Base-by-base conservation (phyloP, 148 eudicot species). In the Silene uniflora region DNA sequence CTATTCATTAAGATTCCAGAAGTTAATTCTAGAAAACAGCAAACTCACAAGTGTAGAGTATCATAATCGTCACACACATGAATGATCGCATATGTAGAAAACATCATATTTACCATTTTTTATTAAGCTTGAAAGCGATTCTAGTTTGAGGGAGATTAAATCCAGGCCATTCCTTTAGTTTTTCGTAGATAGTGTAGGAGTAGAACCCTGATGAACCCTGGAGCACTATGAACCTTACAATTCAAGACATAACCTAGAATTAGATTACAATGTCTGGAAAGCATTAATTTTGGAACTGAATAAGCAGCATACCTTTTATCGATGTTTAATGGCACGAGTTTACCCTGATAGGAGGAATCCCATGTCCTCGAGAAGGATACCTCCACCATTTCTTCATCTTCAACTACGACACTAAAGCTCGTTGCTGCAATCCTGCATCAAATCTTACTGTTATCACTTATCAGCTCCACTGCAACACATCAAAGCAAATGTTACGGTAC, bases 291-390 rank as follows among this genome's bases (percentile, higher is more conserved):
- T 3, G 0, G n/a, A 35, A 10, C 18, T 17, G 10, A 35, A 14
- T 14, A 2, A 69, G n/a, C 12, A 35, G 56, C 19, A 21, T 68
- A 90, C 99, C 99, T 89, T 85, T 84, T 92, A 82, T 96, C 99
- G 21, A 92, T 89, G 80, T 91, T 91, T 59, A 96, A 81, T 14
- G 99, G 91, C 25, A 83, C 85, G 4, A 86, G 75, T 84, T 89
- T 87, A 44, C 85, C 92, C 79, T 77, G 72, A 60, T 81, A 81
- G 22, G 91, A 86, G 60, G 87, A 54, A 72, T 91, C 88, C 99
- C 99, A 96, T 75, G 83, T 83, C 83, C 89, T 91, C 62, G 83
- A 85, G 84, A 96, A 96, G 54, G 98, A 96, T 7, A 96, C 72
- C 78, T 96, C 99, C 17, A 96, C 86, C 79, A 85, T 88, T 59